Percentiles rank a stretch among this genome's conserved stretches.
Evolutionary conservation across 2,329 filamentous ascomycete genomes (phyloP).

Genomic region (Ophiostoma piceae): DNA sequence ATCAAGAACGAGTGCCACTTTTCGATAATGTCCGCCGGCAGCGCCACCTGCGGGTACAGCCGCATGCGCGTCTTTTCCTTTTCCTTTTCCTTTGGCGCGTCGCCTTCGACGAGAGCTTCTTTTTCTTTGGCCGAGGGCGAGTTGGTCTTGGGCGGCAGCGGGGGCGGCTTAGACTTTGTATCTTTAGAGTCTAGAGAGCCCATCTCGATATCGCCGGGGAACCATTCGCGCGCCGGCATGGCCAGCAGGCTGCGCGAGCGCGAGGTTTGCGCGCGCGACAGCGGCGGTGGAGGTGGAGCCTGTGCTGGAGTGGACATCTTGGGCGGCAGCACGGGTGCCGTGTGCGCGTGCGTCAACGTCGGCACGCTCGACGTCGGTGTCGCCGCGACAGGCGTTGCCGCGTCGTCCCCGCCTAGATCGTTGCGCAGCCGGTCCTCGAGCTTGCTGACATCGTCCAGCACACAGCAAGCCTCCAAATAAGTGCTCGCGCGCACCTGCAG

Average conservation of each 20-base stretch:
- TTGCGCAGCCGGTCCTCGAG: slow-evolving; percentile 50
- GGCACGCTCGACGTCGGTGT: background rate
- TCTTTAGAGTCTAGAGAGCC: background rate
- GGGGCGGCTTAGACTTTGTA: slow-evolving; percentile 10
- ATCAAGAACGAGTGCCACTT: slow-evolving; percentile 68
- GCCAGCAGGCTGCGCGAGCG: background rate
- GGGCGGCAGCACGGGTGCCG: slow-evolving; percentile 10
- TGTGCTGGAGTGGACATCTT: background rate
- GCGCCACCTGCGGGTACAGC: slow-evolving; percentile 54
- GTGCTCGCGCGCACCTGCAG: slow-evolving; percentile 53
- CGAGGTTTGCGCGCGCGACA: background rate
- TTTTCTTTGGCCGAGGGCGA: slow-evolving; percentile 22
- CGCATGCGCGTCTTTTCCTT: slow-evolving; percentile 42
- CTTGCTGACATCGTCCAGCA: slow-evolving; percentile 54
- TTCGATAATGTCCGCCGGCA: slow-evolving; percentile 58
- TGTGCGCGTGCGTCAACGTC: slow-evolving; percentile 14
- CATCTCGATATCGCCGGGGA: slow-evolving; percentile 13
- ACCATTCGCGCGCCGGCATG: slow-evolving; percentile 14
- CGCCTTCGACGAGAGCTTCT: slow-evolving; percentile 2
- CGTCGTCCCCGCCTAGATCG: slow-evolving; percentile 38
- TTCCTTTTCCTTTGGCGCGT: background rate
- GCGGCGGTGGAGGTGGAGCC: background rate
- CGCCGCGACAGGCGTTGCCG: background rate
- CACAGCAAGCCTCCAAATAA: slow-evolving; percentile 58
- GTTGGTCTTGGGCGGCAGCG: slow-evolving; percentile 24